Conservation (phyloP, 78 protist genomes). For the Blattamonas nauphoetae region DNA sequence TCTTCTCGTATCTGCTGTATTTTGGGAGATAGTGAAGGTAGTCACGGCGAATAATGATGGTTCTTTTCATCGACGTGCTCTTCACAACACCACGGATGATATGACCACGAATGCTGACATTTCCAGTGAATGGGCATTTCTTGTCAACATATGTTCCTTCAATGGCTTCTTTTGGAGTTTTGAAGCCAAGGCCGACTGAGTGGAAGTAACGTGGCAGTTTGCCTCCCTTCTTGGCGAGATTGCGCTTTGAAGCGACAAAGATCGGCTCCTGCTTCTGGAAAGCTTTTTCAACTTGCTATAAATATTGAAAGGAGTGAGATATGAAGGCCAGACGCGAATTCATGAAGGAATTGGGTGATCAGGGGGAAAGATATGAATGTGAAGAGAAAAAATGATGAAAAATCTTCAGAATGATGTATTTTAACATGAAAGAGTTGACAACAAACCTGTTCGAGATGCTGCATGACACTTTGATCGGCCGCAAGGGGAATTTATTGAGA, state of each 20-base stretch:
- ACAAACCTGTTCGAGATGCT: too few species aligned
- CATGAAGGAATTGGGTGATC: too few species aligned
- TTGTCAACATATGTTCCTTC: conserved; percentile 92
- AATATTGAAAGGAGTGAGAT: too few species aligned
- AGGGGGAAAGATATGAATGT: too few species aligned
- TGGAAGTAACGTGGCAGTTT: conserved; percentile 62
- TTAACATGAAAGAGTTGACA: too few species aligned
- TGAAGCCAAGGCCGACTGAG: conserved; percentile 95
- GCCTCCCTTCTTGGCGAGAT: conserved; percentile 7
- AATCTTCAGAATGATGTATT: too few species aligned
- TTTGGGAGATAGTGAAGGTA: conserved; percentile 95
- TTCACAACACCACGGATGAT: conserved; percentile 81
- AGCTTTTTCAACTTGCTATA: conserved; percentile 80
- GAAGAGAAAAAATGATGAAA: too few species aligned
- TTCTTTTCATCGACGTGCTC: conserved; percentile 70
- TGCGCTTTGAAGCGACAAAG: conserved; percentile 47
- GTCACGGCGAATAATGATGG: conserved; percentile 86
- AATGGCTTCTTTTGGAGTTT: conserved; percentile 84
- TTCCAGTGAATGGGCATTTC: conserved; percentile 98
- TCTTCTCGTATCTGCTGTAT: conserved; percentile 98
- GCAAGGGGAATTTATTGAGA: too few species aligned
- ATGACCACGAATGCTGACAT: conserved; percentile 95
- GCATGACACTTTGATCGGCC: too few species aligned
- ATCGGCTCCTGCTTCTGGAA: conserved; percentile 87
- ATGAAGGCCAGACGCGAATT: too few species aligned